Evolutionary conservation across 768 basidiomycete species (phyloP).

Genomic region (Tephrocybe sp.): DNA sequence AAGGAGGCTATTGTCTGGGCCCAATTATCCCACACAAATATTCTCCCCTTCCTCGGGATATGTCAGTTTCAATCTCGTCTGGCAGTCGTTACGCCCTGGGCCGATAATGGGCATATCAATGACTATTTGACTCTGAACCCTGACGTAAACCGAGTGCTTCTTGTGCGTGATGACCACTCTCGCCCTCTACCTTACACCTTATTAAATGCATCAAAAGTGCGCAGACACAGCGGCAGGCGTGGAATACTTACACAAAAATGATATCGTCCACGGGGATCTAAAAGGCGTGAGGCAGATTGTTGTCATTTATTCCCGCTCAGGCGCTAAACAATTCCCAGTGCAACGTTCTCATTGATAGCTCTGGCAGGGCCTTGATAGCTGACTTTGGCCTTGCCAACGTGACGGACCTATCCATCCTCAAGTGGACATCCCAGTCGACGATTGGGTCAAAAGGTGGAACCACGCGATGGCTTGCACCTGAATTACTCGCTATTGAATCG

Average conservation of each 20-base stretch:
- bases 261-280: neutral
- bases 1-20: constrained; percentile 23
- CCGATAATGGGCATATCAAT: constrained; percentile 21
- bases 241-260: constrained; percentile 4
- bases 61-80: constrained; percentile 19
- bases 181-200: neutral
- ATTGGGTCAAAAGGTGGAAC: constrained; percentile 16
- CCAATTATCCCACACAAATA: constrained; percentile 28
- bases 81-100: constrained; percentile 31
- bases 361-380: constrained; percentile 20
- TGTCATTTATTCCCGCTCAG: neutral
- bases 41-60: constrained; percentile 29
- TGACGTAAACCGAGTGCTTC: constrained; percentile 11
- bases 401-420: constrained; percentile 15
- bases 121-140: neutral
- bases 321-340: constrained; percentile 7
- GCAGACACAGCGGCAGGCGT: neutral
- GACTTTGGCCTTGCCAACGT: constrained; percentile 25
- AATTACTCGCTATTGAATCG: constrained; percentile 12
- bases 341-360: constrained; percentile 21
- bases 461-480: constrained; percentile 25
- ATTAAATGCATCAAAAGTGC: neutral
- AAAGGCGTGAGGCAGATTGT: too few species aligned
- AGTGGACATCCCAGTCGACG: constrained; percentile 14
- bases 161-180: neutral